Base-by-base conservation (phyloP, 1,139 yeast genomes). In the Geotrichum armillariae region DNA sequence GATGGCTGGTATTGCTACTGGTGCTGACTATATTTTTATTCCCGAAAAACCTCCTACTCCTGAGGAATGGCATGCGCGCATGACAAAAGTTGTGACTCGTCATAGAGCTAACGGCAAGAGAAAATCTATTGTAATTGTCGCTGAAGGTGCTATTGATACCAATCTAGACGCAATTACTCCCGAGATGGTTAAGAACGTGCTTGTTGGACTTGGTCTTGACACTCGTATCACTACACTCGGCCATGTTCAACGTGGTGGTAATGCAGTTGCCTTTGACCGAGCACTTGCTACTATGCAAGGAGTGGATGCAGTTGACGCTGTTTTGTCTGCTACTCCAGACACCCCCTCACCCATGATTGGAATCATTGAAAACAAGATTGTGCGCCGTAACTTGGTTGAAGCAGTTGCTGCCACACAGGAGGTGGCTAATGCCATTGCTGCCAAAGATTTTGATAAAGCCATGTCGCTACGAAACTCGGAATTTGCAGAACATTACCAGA, bases 231-330 rank as follows among this genome's bases (percentile, higher is more conserved):
- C 99, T 46, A 89, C 95, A 22, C 76, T 93, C 59, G 99, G 99
- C 37, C 99, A 93, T 67, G 96, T 93, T 46, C 99, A 93, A 75
- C 83, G 99, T 72, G 99, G 99, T 72, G 99, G 99, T 67, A 79
- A 95, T 39, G 97, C 99, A 2, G 96, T 90, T 50, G 97, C 98
- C 2, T 85, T 76, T 65, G 99, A 93, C 68, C 80, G 99, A 63
- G 71, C 86, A 66, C 72, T 93, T 58, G 96, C 97, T 29, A 91
- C 99, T 20, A 69, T 91, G 60, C 99, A 93, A 75, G 99, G 99
- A 68, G 96, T 91, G 31, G 98, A 91, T 65, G 98, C 99, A 9
- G 95, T 93, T 47, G 83, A 85, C 57, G 98, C 98, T 4, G 95
- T 90, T 35, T 77, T 93, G 62, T 93, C 86, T 51, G 76, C 84